Percentiles rank a stretch among this genome's conserved stretches.
These are phyloP conservation scores for Euphorbia lathyris DNA, from an alignment of 345 rosid species.

Conservation along the genomic window DNA sequence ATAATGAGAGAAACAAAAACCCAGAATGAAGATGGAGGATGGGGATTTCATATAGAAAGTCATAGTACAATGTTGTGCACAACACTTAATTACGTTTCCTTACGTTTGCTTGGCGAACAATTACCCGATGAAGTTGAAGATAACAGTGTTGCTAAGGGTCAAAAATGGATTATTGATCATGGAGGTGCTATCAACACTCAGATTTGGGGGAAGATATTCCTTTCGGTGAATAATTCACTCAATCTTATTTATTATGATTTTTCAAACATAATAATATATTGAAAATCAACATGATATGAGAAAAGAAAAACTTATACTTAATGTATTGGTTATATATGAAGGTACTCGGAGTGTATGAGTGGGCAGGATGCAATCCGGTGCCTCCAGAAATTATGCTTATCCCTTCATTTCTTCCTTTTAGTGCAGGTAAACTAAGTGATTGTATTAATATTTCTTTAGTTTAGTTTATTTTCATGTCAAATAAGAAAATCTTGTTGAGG, in stretches of 20 bases:
- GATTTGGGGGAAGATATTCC: slow-evolving; percentile 8
- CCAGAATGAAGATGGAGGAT: slow-evolving; percentile 23
- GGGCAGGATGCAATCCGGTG: slow-evolving; percentile 65
- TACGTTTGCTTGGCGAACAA: slow-evolving; percentile 14
- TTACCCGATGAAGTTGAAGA: neutral
- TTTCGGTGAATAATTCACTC: slow-evolving; percentile 1
- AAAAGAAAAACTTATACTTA: no score
- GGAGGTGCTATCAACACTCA: slow-evolving; percentile 7
- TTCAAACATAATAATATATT: no score
- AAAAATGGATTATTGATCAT: slow-evolving; percentile 17
- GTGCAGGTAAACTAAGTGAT: slow-evolving; percentile 35
- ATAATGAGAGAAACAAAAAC: no score
- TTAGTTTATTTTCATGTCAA: no score
- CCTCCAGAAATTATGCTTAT: slow-evolving; percentile 68
- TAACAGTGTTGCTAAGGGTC: neutral
- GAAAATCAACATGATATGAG: no score
- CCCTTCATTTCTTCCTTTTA: slow-evolving; percentile 48
- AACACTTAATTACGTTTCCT: no score
- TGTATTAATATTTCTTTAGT: no score
- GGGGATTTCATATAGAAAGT: no score
- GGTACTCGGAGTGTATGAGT: slow-evolving; percentile 64
- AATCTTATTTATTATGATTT: no score
- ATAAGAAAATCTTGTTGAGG: no score
- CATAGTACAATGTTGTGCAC: no score
- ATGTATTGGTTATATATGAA: neutral